Conservation (phyloP, 2,329 filamentous ascomycete species). For the Pseudopyrenochaeta lycopersici region DNA sequence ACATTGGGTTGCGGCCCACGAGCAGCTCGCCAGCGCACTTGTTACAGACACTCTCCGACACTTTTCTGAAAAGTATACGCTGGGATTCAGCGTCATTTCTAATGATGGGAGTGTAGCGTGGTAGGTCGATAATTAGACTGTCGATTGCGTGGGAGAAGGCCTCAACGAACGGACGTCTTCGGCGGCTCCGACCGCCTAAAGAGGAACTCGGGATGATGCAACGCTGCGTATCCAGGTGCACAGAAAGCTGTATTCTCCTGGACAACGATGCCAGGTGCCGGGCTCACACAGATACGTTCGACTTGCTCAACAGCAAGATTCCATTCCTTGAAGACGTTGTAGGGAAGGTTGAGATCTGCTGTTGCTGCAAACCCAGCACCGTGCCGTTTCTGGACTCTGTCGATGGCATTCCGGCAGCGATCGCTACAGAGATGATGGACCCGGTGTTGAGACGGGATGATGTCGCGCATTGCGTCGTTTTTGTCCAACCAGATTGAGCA, state of each 20-base stretch:
- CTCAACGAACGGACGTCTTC: slow-evolving; percentile 1
- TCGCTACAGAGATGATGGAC: slow-evolving; percentile 13
- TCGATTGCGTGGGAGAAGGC: slow-evolving; percentile 10
- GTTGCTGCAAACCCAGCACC: slow-evolving; percentile 1
- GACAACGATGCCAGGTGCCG: background rate
- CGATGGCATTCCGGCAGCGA: slow-evolving; percentile 14
- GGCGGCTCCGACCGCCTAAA: slow-evolving; percentile 1
- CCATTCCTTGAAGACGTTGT: slow-evolving; percentile 4
- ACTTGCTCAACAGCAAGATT: background rate
- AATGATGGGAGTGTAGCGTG: background rate
- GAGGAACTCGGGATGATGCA: slow-evolving; percentile 10
- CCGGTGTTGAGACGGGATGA: slow-evolving; percentile 6
- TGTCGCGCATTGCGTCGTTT: background rate
- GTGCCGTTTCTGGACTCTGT: slow-evolving; percentile 9
- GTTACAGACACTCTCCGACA: slow-evolving; percentile 18
- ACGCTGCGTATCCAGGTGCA: slow-evolving; percentile 17
- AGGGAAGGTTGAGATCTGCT: background rate
- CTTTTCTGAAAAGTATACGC: background rate
- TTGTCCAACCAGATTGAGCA: slow-evolving; percentile 9
- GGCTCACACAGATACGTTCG: slow-evolving; percentile 2
- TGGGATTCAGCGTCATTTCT: slow-evolving; percentile 1
- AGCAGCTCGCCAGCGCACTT: slow-evolving; percentile 11
- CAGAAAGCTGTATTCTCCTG: slow-evolving; percentile 5
- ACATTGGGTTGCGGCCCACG: slow-evolving; percentile 8
- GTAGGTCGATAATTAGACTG: slow-evolving; percentile 1